These are phyloP conservation scores for Oenanthe javanica DNA, from an alignment of 140 eudicot species.

Conservation along the genomic window DNA sequence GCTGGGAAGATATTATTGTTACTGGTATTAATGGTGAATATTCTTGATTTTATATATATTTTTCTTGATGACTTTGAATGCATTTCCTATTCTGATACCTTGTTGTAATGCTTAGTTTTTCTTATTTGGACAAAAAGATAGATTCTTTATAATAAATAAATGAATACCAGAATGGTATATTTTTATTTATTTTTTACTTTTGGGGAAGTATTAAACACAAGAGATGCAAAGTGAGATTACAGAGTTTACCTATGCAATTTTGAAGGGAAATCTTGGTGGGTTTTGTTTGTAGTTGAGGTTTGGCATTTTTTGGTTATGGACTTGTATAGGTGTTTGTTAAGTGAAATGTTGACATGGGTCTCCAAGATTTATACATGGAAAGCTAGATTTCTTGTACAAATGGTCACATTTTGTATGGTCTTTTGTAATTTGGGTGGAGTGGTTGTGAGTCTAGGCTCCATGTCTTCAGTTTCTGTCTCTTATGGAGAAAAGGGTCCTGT, in stretches of 20 bases:
- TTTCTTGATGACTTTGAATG: background rate
- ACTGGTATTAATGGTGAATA: constrained; percentile 5
- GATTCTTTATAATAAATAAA: background rate
- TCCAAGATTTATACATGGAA: constrained; percentile 16
- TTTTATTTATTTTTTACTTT: background rate
- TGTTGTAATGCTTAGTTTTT: background rate
- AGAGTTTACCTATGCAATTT: background rate
- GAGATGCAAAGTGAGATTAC: background rate
- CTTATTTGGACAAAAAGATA: background rate
- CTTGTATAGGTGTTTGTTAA: constrained; percentile 23
- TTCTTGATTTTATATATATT: background rate
- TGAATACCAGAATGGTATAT: background rate
- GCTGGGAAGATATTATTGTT: background rate
- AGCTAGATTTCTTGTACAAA: constrained; percentile 16
- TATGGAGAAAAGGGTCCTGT: constrained; percentile 90
- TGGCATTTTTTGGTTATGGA: constrained; percentile 28
- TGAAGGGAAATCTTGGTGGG: background rate
- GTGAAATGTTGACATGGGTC: constrained; percentile 17
- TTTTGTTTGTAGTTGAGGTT: background rate
- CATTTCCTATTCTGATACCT: background rate
- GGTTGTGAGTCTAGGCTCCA: constrained; percentile 69
- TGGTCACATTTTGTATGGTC: constrained; percentile 27
- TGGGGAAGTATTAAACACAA: background rate
- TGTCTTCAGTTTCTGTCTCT: constrained; percentile 87
- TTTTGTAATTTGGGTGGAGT: constrained; percentile 30